A percentile compares a stretch with the other conserved stretches of the same genome.
Conservation (phyloP, 2,329 filamentous ascomycete genomes). For the Fusarium protoensiforme region DNA sequence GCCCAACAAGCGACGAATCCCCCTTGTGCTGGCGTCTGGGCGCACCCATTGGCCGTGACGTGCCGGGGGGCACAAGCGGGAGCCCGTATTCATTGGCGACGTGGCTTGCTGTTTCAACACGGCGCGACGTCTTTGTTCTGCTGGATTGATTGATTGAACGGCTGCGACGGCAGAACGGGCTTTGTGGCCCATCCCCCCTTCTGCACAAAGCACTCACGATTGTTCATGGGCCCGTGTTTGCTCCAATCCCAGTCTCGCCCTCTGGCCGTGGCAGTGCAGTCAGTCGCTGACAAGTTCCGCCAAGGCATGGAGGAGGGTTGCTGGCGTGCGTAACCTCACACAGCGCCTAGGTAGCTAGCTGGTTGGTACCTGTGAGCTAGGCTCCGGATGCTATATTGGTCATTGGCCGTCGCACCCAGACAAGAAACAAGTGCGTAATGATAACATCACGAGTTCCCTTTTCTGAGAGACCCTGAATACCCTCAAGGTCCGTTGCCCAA, state of each 20-base stretch:
- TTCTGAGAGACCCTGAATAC: slow-evolving; percentile 1
- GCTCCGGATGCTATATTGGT: slow-evolving; percentile 1
- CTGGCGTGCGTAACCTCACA: slow-evolving; percentile 16
- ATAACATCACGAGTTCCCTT: slow-evolving; percentile 22
- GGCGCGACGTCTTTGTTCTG: neutral
- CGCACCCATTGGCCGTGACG: slow-evolving; percentile 27
- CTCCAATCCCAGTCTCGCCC: neutral
- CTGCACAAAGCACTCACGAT: neutral
- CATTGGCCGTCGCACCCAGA: slow-evolving; percentile 13
- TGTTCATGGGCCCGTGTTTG: slow-evolving; percentile 19
- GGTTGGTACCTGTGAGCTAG: neutral
- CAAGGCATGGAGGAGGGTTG: slow-evolving; percentile 5
- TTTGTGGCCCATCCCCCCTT: slow-evolving; percentile 17
- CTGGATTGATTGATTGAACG: slow-evolving; percentile 20
- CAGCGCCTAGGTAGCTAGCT: slow-evolving; percentile 18
- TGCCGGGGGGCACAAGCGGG: slow-evolving; percentile 12
- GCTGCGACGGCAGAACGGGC: slow-evolving; percentile 3
- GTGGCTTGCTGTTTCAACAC: slow-evolving; percentile 29
- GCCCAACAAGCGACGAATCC: slow-evolving; percentile 18
- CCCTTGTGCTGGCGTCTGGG: slow-evolving; percentile 19
- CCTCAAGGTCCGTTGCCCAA: slow-evolving; percentile 4
- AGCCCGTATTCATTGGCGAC: slow-evolving; percentile 37
- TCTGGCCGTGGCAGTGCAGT: slow-evolving; percentile 4
- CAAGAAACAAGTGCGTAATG: slow-evolving; percentile 19
- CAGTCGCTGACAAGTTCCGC: slow-evolving; percentile 21